phyloP scores from a whole-genome alignment of 2,329 filamentous ascomycete genomes.

The Beauveria sp. region DNA sequence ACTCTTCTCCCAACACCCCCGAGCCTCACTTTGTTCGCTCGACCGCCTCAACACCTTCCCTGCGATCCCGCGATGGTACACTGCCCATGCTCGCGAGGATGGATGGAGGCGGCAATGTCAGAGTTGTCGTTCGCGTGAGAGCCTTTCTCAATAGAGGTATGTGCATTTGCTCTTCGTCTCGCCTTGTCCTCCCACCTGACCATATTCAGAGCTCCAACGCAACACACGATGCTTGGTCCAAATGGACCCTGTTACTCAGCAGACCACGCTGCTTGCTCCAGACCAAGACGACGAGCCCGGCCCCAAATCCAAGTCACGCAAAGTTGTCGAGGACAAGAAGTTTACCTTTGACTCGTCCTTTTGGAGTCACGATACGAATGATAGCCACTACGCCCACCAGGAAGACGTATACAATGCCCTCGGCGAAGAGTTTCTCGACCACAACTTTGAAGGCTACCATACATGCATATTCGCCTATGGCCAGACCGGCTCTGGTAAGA shows the following conservation, averaged over 20 bases:
- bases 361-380: constrained; percentile 79
- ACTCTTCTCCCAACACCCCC: constrained; percentile 25
- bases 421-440: constrained; percentile 93
- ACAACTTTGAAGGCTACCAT: constrained; percentile 99
- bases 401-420: constrained; percentile 90
- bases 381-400: constrained; percentile 84
- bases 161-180: constrained; percentile 13
- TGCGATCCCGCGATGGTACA: constrained; percentile 65
- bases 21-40: constrained; percentile 42
- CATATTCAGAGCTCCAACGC: constrained; percentile 65
- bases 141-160: constrained; percentile 72
- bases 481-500: constrained; percentile 95
- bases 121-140: constrained; percentile 73
- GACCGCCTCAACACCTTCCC: constrained; percentile 69
- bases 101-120: constrained; percentile 67
- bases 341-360: constrained; percentile 98
- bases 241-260: constrained; percentile 84
- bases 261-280: constrained; percentile 72
- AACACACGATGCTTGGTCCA: constrained; percentile 77
- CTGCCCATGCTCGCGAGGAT: constrained; percentile 48
- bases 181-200: constrained; percentile 6
- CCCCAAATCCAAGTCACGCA: constrained; percentile 57
- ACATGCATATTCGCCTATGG: constrained; percentile 99
- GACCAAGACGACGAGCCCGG: constrained; percentile 45
- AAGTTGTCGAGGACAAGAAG: constrained; percentile 74